Conservation (phyloP, 805 yeast genomes). For the Ogataea nitratoaversa region DNA sequence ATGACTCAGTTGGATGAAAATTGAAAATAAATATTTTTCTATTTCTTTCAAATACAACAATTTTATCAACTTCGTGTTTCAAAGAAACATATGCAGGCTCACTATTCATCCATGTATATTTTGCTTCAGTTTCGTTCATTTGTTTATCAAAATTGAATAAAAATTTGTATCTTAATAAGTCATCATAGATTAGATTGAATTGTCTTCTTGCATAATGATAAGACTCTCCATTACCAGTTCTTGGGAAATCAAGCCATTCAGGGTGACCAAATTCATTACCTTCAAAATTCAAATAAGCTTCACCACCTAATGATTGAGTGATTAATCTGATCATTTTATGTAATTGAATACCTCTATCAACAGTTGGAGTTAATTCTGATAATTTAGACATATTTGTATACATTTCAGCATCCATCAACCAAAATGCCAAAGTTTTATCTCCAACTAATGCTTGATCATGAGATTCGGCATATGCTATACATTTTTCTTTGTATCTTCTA, state of each 20-base stretch:
- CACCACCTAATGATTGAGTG: conserved; percentile 93
- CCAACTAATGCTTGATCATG: conserved; percentile 98
- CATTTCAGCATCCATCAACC: conserved; percentile 99
- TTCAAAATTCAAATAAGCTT: conserved; percentile 92
- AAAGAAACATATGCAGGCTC: conserved; percentile 80
- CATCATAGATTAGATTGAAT: conserved; percentile 80
- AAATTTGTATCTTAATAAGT: conserved; percentile 71
- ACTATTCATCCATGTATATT: conserved; percentile 65
- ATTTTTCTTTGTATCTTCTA: conserved; percentile 82
- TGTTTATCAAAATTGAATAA: conserved; percentile 80
- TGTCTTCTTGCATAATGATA: conserved; percentile 95
- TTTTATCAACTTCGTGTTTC: conserved; percentile 86
- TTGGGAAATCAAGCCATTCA: conserved; percentile 97
- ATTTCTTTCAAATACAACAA: conserved; percentile 83
- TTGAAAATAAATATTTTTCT: conserved; percentile 83
- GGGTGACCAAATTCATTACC: conserved; percentile 99
- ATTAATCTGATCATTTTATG: conserved; percentile 87
- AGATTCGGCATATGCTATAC: conserved; percentile 89
- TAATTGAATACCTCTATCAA: conserved; percentile 86
- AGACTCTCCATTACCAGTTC: conserved; percentile 80
- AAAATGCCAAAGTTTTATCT: conserved; percentile 91
- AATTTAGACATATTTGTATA: conserved; percentile 88
- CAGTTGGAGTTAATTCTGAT: conserved; percentile 65
- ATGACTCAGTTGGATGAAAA: conserved; percentile 83
- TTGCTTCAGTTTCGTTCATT: conserved; percentile 72